These are phyloP conservation scores for Eutrema salsugineum DNA, from an alignment of 441 rosid genomes.

Conservation along the genomic window DNA sequence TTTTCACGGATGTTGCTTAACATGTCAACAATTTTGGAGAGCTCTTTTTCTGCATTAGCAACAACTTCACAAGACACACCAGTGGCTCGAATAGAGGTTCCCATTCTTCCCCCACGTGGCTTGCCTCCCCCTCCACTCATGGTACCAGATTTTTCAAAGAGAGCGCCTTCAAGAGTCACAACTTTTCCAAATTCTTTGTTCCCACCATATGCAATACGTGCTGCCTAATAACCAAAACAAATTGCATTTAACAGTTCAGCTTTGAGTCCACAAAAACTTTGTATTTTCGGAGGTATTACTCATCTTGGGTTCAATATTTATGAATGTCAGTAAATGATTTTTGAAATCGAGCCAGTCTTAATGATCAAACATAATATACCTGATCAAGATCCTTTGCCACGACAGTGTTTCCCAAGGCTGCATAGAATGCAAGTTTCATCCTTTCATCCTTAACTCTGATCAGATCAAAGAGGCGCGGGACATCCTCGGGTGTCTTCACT, in stretches of 20 bases:
- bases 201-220: slow-evolving; percentile 82
- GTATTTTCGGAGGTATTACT: not conserved
- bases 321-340: not conserved
- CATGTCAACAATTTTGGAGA: slow-evolving; percentile 48
- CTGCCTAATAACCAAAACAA: slow-evolving; percentile 52
- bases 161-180: slow-evolving; percentile 93
- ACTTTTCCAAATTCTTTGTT: slow-evolving; percentile 81
- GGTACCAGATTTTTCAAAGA: slow-evolving; percentile 95
- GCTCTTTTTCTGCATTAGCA: slow-evolving; percentile 70
- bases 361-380: slow-evolving; percentile 39
- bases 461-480: slow-evolving; percentile 89
- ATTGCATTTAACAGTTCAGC: not conserved
- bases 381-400: slow-evolving; percentile 92
- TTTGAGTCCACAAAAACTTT: not conserved
- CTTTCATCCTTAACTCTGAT: slow-evolving; percentile 85
- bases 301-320: not conserved
- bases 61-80: slow-evolving; percentile 77
- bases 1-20: slow-evolving; percentile 54
- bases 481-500: slow-evolving; percentile 81
- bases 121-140: slow-evolving; percentile 98
- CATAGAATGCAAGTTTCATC: slow-evolving; percentile 92
- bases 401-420: slow-evolving; percentile 78
- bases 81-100: slow-evolving; percentile 78
- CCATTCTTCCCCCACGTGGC: slow-evolving; percentile 98
- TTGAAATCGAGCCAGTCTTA: not conserved